These are phyloP conservation scores for Hanseniaspora jakobsenii DNA, from an alignment of 805 yeast genomes.

Conservation along the genomic window DNA sequence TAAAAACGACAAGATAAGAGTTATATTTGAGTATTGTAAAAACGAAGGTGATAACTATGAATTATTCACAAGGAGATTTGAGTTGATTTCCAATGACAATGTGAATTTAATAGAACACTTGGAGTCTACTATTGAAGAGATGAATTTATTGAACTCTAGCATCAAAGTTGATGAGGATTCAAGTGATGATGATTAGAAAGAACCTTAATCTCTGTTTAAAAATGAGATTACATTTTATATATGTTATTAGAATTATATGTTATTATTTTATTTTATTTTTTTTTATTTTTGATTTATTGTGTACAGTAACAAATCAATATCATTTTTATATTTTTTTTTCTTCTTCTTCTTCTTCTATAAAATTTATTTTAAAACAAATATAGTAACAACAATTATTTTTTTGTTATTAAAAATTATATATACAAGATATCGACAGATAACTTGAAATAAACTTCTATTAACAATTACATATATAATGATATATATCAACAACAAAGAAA, in stretches of 20 bases:
- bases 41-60: conserved; percentile 37
- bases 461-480: too few relatives aligned
- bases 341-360: neutral
- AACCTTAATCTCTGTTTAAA: neutral
- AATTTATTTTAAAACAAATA: too few relatives aligned
- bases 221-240: neutral
- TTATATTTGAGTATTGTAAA: conserved; percentile 58
- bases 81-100: conserved; percentile 33
- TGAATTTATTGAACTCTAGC: conserved; percentile 74
- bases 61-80: too few relatives aligned
- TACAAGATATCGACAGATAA: too few relatives aligned
- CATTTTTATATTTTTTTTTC: neutral
- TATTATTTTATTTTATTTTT: too few relatives aligned
- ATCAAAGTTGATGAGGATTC: conserved; percentile 46
- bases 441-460: too few relatives aligned
- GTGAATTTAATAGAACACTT: conserved; percentile 42
- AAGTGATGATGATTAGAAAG: neutral
- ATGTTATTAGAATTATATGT: neutral
- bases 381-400: too few relatives aligned
- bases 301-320: too few relatives aligned
- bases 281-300: too few relatives aligned
- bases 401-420: too few relatives aligned
- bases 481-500: too few relatives aligned
- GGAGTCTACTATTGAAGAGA: conserved; percentile 50
- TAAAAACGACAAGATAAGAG: conserved; percentile 43